Percentiles rank a stretch among this genome's conserved stretches.
Conservation (phyloP, 257 asterid genomes). For the Eucommia ulmoides region DNA sequence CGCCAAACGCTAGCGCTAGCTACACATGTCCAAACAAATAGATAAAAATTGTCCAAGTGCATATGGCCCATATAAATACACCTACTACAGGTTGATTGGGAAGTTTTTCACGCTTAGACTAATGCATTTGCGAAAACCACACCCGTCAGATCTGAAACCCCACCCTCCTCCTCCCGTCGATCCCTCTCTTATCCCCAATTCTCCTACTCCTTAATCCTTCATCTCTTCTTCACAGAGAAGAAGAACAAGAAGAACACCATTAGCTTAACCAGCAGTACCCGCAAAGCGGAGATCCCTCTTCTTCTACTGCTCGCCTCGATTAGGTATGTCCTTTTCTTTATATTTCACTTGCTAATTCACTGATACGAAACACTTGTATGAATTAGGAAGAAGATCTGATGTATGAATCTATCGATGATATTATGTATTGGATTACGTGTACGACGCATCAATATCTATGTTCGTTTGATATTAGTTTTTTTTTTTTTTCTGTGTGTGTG, state of each 20-base stretch:
- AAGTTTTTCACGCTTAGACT: too few relatives aligned
- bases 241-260: not conserved
- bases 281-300: not conserved
- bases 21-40: too few relatives aligned
- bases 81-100: too few relatives aligned
- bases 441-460: too few relatives aligned
- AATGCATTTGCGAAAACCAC: too few relatives aligned
- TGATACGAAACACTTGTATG: not conserved
- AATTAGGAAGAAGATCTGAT: too few relatives aligned
- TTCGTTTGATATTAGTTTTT: not conserved
- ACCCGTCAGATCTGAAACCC: constrained; percentile 28
- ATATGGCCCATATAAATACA: too few relatives aligned
- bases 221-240: not conserved
- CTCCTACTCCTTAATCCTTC: constrained; percentile 1
- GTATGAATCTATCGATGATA: too few relatives aligned
- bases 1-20: too few relatives aligned
- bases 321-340: not conserved
- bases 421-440: too few relatives aligned
- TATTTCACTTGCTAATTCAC: not conserved
- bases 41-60: too few relatives aligned
- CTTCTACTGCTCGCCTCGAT: not conserved
- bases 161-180: constrained; percentile 13
- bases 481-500: not conserved
- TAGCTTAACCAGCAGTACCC: not conserved
- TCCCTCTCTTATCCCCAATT: constrained; percentile 30